Percentiles rank a stretch among this genome's conserved stretches.
Conservation (phyloP, 1,139 yeast species). For the Saccharomyces pastorianus region DNA sequence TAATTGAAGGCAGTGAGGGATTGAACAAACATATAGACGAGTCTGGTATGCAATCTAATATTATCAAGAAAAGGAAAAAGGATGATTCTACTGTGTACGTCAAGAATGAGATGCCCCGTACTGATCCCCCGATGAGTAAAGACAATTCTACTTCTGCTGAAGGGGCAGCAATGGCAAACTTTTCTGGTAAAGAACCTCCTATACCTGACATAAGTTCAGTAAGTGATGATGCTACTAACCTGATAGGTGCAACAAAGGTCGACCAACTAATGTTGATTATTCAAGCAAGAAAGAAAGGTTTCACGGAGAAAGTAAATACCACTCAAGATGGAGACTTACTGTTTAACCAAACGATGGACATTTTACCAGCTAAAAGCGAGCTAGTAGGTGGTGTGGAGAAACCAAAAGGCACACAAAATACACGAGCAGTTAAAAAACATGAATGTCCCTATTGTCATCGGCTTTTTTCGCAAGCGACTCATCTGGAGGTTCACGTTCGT, state of each 20-base stretch:
- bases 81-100: neutral
- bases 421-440: constrained; percentile 42
- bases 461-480: constrained; percentile 66
- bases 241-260: constrained; percentile 79
- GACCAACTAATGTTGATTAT: constrained; percentile 85
- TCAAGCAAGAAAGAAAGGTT: constrained; percentile 76
- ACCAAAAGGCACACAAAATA: constrained; percentile 37
- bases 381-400: constrained; percentile 81
- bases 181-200: constrained; percentile 3
- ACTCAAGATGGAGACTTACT: constrained; percentile 49
- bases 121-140: neutral
- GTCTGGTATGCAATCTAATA: neutral
- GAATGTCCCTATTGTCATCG: constrained; percentile 68
- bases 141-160: neutral
- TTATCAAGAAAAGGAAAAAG: neutral
- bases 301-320: constrained; percentile 51
- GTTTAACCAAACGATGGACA: constrained; percentile 19
- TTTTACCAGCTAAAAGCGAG: constrained; percentile 56
- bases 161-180: neutral
- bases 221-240: constrained; percentile 49
- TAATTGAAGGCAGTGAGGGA: neutral
- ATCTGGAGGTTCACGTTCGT: constrained; percentile 68
- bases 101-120: neutral
- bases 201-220: neutral
- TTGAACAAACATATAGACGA: neutral